phyloP scores from a whole-genome alignment of 345 rosid species.

The Combretum micranthum region DNA sequence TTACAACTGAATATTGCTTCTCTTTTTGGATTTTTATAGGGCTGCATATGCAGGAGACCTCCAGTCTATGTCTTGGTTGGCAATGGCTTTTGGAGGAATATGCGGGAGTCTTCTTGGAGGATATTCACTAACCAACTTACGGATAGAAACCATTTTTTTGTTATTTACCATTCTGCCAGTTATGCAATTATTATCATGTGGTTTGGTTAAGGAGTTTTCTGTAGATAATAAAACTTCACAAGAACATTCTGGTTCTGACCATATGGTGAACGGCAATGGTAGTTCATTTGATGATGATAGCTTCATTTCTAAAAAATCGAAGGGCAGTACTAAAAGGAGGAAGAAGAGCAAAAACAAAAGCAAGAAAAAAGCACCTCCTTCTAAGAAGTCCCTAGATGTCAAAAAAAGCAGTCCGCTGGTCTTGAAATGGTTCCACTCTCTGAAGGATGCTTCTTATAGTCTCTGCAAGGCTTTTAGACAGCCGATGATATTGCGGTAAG shows the following conservation, averaged over 20 bases:
- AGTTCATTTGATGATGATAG: constrained; percentile 26
- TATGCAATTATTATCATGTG: constrained; percentile 69
- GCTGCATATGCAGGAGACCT: constrained; percentile 92
- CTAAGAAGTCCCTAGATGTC: constrained; percentile 19
- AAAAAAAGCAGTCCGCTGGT: constrained; percentile 27
- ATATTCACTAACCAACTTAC: constrained; percentile 61
- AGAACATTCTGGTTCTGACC: constrained; percentile 24
- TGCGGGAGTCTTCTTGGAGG: constrained; percentile 92
- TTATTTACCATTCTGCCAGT: constrained; percentile 67
- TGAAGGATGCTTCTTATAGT: constrained; percentile 58
- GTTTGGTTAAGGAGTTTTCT: constrained; percentile 58
- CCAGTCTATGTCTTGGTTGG: constrained; percentile 82
- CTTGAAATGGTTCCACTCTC: constrained; percentile 46
- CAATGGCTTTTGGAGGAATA: constrained; percentile 93
- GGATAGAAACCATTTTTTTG: constrained; percentile 67
- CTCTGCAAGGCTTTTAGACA: constrained; percentile 64
- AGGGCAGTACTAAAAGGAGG: constrained; percentile 41
- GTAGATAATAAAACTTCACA: constrained; percentile 18
- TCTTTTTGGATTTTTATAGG: constrained; percentile 25
- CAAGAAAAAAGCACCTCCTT: constrained; percentile 18
- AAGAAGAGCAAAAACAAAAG: constrained; percentile 61
- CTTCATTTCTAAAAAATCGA: constrained; percentile 29
- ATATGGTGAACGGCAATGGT: constrained; percentile 31
- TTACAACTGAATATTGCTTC: background rate
- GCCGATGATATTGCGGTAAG: constrained; percentile 78